Evolutionary conservation across 1,139 yeast genomes (phyloP).

Genomic region (Saccharomyces hybrid): DNA sequence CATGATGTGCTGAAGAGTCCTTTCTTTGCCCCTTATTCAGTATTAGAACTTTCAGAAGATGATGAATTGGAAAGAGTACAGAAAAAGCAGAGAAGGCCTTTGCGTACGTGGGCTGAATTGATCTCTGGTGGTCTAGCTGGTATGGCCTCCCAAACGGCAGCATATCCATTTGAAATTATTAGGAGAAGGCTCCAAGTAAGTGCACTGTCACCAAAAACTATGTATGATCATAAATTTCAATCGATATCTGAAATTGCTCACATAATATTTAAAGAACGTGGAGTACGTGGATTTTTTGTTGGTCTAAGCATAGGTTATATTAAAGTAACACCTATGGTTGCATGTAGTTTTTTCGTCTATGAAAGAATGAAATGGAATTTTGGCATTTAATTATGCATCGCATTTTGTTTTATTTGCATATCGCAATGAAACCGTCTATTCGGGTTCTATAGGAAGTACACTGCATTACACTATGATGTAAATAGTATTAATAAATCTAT

Average conservation of each 20-base stretch:
- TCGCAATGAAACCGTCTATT: not conserved
- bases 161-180: slow-evolving; percentile 93
- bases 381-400: slow-evolving; percentile 41
- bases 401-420: not conserved
- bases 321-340: slow-evolving; percentile 95
- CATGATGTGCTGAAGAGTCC: slow-evolving; percentile 76
- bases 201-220: slow-evolving; percentile 52
- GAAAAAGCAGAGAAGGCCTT: slow-evolving; percentile 44
- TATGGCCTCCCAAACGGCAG: slow-evolving; percentile 89
- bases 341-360: slow-evolving; percentile 90
- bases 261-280: slow-evolving; percentile 58
- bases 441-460: not conserved
- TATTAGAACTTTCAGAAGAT: slow-evolving; percentile 29
- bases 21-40: slow-evolving; percentile 49
- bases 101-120: slow-evolving; percentile 86
- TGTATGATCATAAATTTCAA: slow-evolving; percentile 37
- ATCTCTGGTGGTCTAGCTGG: slow-evolving; percentile 95
- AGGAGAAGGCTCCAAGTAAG: slow-evolving; percentile 96
- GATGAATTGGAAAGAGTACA: slow-evolving; percentile 15
- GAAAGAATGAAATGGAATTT: slow-evolving; percentile 70
- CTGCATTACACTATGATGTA: not conserved
- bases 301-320: slow-evolving; percentile 93
- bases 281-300: slow-evolving; percentile 80
- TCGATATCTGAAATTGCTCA: slow-evolving; percentile 39
- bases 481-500: slow-evolving; percentile 30